phyloP scores from a whole-genome alignment of 2,329 filamentous ascomycete genomes.

The Arthrobotrys entomopaga region DNA sequence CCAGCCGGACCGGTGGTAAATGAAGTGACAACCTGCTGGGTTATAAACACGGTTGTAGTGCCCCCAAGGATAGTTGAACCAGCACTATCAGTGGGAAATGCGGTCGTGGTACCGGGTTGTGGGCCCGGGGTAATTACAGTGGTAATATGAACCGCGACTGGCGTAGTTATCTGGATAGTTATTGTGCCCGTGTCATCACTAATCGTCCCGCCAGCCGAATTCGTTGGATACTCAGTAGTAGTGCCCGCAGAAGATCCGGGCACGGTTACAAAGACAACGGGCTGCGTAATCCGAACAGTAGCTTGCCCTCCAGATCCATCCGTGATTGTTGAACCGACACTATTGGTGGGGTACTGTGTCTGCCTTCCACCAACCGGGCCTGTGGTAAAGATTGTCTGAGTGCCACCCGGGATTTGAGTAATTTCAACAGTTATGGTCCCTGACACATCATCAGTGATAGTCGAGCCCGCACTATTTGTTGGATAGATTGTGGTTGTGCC shows the following conservation, averaged over 20 bases:
- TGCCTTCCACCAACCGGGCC: background rate
- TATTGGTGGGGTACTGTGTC: background rate
- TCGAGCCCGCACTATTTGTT: background rate
- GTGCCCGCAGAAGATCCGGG: background rate
- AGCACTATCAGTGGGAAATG: background rate
- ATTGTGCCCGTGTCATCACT: slow-evolving; percentile 6
- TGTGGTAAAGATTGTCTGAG: background rate
- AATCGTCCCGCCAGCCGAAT: slow-evolving; percentile 8
- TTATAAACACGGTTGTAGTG: background rate
- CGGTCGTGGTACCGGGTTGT: background rate
- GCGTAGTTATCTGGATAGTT: background rate
- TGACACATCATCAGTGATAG: background rate
- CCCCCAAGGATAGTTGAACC: background rate
- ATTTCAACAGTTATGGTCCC: background rate
- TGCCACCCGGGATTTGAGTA: background rate
- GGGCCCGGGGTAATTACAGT: background rate
- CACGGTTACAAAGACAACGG: background rate
- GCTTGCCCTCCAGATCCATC: background rate
- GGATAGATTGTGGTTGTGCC: background rate
- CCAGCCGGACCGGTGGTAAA: background rate
- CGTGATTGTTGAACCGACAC: background rate
- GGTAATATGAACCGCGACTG: background rate
- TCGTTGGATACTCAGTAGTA: slow-evolving; percentile 3
- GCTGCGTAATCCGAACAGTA: slow-evolving; percentile 1
- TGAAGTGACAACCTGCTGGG: background rate